Percentiles rank a stretch among this genome's conserved stretches.
phyloP scores from a whole-genome alignment of 495 filamentous ascomycete species.

The Tuber umbilicatum region DNA sequence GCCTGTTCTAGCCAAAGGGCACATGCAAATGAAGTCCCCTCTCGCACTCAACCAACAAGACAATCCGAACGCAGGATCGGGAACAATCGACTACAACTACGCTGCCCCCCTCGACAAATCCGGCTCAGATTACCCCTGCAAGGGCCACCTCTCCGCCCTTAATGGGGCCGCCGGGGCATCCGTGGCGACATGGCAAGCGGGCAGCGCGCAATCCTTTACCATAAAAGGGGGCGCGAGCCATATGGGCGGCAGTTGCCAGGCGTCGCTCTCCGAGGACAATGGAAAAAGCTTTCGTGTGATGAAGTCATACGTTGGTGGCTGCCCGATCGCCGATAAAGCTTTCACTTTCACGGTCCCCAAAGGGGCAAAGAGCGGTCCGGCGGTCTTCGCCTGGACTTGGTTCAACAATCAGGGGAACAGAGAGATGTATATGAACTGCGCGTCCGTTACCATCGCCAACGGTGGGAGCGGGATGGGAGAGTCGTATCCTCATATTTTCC shows the following conservation, averaged over 20 bases:
- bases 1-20: slow-evolving; percentile 45
- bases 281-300: slow-evolving; percentile 58
- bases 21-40: slow-evolving; percentile 57
- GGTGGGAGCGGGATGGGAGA: slow-evolving; percentile 33
- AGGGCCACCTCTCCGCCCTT: slow-evolving; percentile 55
- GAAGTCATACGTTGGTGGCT: slow-evolving; percentile 58
- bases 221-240: slow-evolving; percentile 54
- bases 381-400: slow-evolving; percentile 43
- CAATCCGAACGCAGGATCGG: slow-evolving; percentile 48
- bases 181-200: slow-evolving; percentile 51
- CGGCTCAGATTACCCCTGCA: slow-evolving; percentile 59
- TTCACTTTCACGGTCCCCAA: slow-evolving; percentile 59
- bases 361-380: slow-evolving; percentile 41
- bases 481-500: slow-evolving; percentile 27
- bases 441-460: slow-evolving; percentile 50
- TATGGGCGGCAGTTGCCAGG: slow-evolving; percentile 60
- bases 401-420: slow-evolving; percentile 57
- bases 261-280: slow-evolving; percentile 56
- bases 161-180: slow-evolving; percentile 47
- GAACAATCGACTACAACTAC: slow-evolving; percentile 53
- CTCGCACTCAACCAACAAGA: slow-evolving; percentile 50
- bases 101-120: slow-evolving; percentile 45
- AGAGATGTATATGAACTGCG: slow-evolving; percentile 59
- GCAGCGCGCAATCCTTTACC: slow-evolving; percentile 53
- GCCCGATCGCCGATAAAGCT: slow-evolving; percentile 47